Evolutionary conservation across 495 filamentous ascomycete species (phyloP), one percentile per base, ranked within the genome.

Genomic region (Thermothielavioides terrestris): DNA sequence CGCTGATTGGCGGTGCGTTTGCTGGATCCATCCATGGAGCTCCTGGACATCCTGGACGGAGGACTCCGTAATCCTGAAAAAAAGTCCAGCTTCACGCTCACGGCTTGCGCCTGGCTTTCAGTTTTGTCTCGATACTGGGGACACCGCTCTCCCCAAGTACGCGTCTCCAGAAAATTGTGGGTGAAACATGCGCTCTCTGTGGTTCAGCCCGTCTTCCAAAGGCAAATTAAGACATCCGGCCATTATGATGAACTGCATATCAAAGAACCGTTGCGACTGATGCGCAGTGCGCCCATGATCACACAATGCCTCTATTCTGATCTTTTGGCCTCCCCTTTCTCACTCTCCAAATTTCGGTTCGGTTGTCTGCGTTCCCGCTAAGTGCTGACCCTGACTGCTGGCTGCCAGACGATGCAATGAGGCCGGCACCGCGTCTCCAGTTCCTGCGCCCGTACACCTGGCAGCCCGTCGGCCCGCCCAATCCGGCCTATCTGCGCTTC

Each of bases 231-330:
- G n/a, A n/a, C n/a, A n/a, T n/a, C n/a, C n/a, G n/a, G n/a, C n/a
- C n/a, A n/a, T n/a, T n/a, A 48, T 63, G 48, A 69, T 75, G 74
- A 78, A 70, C 64, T 58, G 66, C 61, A 63, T 61, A 57, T 63
- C 64, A 61, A 72, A 77, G 89, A 95, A 95, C 89, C 89, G 89
- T 88, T 94, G 90, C 89, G 86, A 85, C 81, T 90, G 87, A 92
- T 80, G 77, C 77, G 73, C 62, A n/a, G 65, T 63, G 49, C 73
- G 78, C 63, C 59, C 74, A 77, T 84, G 82, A 83, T 81, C 74
- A 73, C n/a, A n/a, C 66, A 77, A 64, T 57, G 68, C 66, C 69
- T 62, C 65, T 65, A 69, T 64, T 72, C 73, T 73, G 70, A 76
- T 4, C n/a, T 27, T 34, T 28, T 11, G n/a, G 27, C 26, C 14